Evolutionary conservation across 805 yeast genomes (phyloP).

Genomic region (Kuraishia ogatae): DNA sequence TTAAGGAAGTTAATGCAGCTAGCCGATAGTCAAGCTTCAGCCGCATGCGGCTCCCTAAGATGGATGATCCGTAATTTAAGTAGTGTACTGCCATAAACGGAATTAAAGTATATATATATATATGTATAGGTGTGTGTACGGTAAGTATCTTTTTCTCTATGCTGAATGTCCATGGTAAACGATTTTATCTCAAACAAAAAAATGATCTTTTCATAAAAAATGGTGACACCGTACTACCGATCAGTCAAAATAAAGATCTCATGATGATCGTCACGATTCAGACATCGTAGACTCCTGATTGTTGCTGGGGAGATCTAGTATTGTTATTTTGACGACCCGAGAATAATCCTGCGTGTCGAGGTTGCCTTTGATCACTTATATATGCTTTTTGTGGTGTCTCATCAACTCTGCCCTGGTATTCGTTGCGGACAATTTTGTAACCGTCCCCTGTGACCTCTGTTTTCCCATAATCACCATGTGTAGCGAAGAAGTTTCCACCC

Average conservation of each 20-base stretch:
- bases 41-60: not conserved
- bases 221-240: not conserved
- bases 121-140: too few relatives aligned
- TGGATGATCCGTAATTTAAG: not conserved
- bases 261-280: not conserved
- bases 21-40: not conserved
- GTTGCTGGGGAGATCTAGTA: not conserved
- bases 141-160: not conserved
- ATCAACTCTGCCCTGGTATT: not conserved
- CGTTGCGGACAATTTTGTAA: not conserved
- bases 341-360: not conserved
- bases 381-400: not conserved
- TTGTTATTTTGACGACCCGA: not conserved
- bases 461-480: not conserved
- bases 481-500: not conserved
- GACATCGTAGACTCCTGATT: conserved; percentile 1
- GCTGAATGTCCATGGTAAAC: not conserved
- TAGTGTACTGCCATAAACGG: not conserved
- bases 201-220: not conserved
- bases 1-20: not conserved
- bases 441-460: not conserved
- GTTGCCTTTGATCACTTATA: not conserved
- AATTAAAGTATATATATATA: too few relatives aligned
- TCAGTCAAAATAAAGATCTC: not conserved
- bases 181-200: not conserved